Base-by-base conservation (phyloP, 2,329 filamentous ascomycete genomes). In the Aphanoascus verrucosus region DNA sequence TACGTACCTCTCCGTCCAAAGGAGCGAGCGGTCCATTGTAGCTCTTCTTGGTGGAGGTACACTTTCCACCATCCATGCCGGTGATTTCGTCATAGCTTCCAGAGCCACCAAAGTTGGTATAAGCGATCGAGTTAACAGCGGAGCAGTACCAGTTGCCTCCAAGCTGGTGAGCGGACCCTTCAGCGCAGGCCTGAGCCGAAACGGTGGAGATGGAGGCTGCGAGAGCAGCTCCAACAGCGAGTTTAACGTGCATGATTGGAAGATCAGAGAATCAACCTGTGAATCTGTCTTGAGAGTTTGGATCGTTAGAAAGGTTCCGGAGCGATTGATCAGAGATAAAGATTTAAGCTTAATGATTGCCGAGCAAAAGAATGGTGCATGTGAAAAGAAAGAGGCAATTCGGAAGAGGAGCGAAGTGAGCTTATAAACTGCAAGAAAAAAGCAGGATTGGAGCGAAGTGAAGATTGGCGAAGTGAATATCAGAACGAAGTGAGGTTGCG, bases 101-200 rank as follows among this genome's bases (percentile, higher is more conserved):
- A 42, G 74, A 60, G 47, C 73, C 72, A 31, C 78, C 78, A 60
- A 87, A 76, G 53, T 80, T 79, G 55, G 69, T 69, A 67, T 88
- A 89, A n/a, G 79, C 77, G 67, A 90, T 83, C 47, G 81, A 78
- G 54, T 77, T 69, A 54, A 88, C 82, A 38, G 75, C 63, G 54
- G 80, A 74, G 67, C 83, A 86, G 70, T 83, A 87, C 71, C 70
- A 83, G 67, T 86, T 87, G 56, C 80, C 79, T 20, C 62, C 63
- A 53, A 72, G 65, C 52, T 67, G 55, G 54, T 60, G 42, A 5
- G 61, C 58, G 31, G 53, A 45, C 3, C 59, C 61, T 15, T 53
- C 43, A 37, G 51, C 55, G 38, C 57, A 61, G 17, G 48, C 58
- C 34, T 59, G 56, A 20, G 61, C 57, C 6, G 57, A 55, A 47